Base-by-base conservation (phyloP, 306 rosid species). In the Sophora flavescens region DNA sequence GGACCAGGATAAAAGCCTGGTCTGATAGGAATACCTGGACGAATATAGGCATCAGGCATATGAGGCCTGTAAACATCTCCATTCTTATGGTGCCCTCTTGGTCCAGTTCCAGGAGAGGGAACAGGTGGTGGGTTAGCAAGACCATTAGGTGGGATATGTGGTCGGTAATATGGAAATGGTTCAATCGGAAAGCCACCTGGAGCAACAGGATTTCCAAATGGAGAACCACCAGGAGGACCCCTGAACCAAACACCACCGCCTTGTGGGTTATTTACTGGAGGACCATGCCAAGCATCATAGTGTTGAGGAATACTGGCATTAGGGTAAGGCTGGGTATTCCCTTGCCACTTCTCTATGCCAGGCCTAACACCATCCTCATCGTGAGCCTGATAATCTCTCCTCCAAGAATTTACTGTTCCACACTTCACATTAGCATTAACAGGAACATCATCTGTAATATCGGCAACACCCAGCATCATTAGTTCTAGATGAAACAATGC, bases 31-130 rank as follows among this genome's bases (percentile, higher is more conserved):
- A 95, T 85, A 75, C 90, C 88, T 11, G 96, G 96, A 44, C 82
- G 96, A 78, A 89, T 84, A 63, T 84, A 92, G 2, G 93, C 86
- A 78, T 95, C 97, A 44, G 92, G 90, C 83, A 92, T 89, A 80
- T 90, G 98, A 80, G 95, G 93, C 77, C 91, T 84, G 83, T 77
- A 95, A 80, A 87, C 83, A 82, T 95, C 98, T 81, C 97, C 97
- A 86, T 86, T 90, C 71, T 90, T 90, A 83, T 87, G 97, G 70
- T 78, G 91, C 32, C 92, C 96, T 80, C 93, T 86, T 54, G 95
- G 93, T 74, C 90, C 91, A 70, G 83, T 62, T 68, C 89, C 97
- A 63, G 90, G 84, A 78, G 90, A 89, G 76, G 93, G 90, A 74
- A 72, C 83, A 17, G 85, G 85, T 80, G 87, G 93, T 58, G 89